Evolutionary conservation across 2,329 filamentous ascomycete genomes (phyloP), one percentile per base, ranked within the genome.

Genomic region (Balansia obtecta): DNA sequence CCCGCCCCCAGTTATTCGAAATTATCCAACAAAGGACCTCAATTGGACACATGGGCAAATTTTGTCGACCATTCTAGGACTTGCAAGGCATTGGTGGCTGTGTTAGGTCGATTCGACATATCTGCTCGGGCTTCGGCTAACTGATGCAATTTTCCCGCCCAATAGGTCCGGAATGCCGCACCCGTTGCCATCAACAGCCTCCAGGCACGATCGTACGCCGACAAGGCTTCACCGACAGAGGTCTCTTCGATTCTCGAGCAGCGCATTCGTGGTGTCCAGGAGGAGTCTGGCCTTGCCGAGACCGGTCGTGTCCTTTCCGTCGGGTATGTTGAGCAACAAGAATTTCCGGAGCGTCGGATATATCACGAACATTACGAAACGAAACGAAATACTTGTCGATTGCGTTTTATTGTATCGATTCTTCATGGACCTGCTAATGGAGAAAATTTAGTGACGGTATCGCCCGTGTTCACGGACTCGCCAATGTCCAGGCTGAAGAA

Each of bases 401-500:
- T 34, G 47, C 20, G 43, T 18, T 15, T 18, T 10, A 41, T 27
- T 13, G 32, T 15, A 18, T 38, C 18, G 30, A 16, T 27, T 6
- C 13, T 48, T 13, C 16, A 9, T 12, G 46, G 27, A 11, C 43
- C 18, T 52, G 53, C 66, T 70, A 56, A 69, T 61, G 37, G 11
- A 53, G 50, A 53, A 72, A 65, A 44, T 54, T 54, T 53, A 97
- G 93, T 93, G 93, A 98, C 79, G 93, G 93, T 95, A 98, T 98
- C 70, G 93, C 93, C 72, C 91, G 93, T 90, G 91, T 98, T 64
- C 90, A 98, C 76, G 93, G 93, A 71, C 90, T 98, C 88, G 88
- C 83, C 86, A 98, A 98, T 73, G 93, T 98, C 77, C 93, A 98
- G 82, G 91, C 93, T 65, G 93, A 98, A 79, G 93, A 98, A 82